Evolutionary conservation across 257 asterid species (phyloP).

Genomic region (Lantana camara): DNA sequence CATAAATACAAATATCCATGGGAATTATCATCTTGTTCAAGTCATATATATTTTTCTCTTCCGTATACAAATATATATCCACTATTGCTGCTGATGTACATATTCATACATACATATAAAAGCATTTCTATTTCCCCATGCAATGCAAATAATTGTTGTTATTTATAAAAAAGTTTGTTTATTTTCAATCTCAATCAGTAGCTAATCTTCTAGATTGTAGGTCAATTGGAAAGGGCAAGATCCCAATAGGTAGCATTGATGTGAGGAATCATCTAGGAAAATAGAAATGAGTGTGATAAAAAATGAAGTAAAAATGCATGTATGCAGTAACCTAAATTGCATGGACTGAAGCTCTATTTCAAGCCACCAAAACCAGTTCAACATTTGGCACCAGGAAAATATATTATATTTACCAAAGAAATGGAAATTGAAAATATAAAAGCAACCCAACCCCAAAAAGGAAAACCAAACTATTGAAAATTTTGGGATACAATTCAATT

Average conservation of each 20-base stretch:
- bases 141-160: no score
- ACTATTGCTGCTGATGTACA: no score
- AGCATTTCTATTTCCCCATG: no score
- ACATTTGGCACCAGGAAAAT: background rate
- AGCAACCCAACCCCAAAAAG: background rate
- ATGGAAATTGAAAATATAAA: background rate
- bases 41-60: no score
- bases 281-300: background rate
- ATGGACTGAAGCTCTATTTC: background rate
- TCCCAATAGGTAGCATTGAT: background rate
- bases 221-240: background rate
- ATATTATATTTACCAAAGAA: background rate
- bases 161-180: background rate
- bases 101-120: no score
- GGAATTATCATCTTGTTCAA: no score
- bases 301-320: background rate
- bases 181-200: background rate
- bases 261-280: background rate
- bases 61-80: no score
- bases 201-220: background rate
- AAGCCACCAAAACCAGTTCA: conserved; percentile 2
- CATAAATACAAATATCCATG: no score
- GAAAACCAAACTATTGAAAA: background rate
- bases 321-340: background rate
- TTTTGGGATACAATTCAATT: no score